Evolutionary conservation across 192 early-diverging fungal species (phyloP).

Genomic region (Coemansia reversa): DNA sequence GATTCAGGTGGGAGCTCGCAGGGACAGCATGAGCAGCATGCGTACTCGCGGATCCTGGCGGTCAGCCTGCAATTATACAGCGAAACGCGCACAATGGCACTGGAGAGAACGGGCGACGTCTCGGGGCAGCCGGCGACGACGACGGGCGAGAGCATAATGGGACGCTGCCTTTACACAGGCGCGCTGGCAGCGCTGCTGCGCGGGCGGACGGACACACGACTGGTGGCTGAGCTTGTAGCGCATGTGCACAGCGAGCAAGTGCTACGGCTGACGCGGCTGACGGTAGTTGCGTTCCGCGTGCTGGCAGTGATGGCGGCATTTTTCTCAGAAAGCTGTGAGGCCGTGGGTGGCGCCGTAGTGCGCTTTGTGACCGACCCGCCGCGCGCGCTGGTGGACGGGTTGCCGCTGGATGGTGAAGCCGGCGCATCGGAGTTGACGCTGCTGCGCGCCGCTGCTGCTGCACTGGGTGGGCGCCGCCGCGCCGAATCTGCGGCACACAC

Average conservation of each 20-base stretch:
- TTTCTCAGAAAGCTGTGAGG: slow-evolving; percentile 24
- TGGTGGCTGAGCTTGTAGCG: slow-evolving; percentile 24
- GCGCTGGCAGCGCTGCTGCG: slow-evolving; percentile 35
- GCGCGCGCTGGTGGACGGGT: slow-evolving; percentile 16
- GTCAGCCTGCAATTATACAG: slow-evolving; percentile 29
- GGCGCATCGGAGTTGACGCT: slow-evolving; percentile 17
- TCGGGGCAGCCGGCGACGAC: slow-evolving; percentile 4
- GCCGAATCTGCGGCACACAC: slow-evolving; percentile 35
- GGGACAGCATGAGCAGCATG: neutral
- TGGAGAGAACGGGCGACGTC: neutral
- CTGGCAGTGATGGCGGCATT: slow-evolving; percentile 27
- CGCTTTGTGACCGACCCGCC: slow-evolving; percentile 37
- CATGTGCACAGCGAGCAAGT: slow-evolving; percentile 27
- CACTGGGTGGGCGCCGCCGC: slow-evolving; percentile 17
- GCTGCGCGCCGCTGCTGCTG: slow-evolving; percentile 30
- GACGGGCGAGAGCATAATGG: slow-evolving; percentile 23
- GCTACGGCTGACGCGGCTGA: slow-evolving; percentile 26
- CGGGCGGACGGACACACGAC: slow-evolving; percentile 15
- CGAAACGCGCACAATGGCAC: slow-evolving; percentile 9
- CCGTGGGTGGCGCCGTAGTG: slow-evolving; percentile 6
- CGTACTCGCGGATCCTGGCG: slow-evolving; percentile 34
- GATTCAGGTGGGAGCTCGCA: neutral
- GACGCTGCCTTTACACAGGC: slow-evolving; percentile 29
- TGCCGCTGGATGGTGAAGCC: slow-evolving; percentile 9
- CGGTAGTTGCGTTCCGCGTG: slow-evolving; percentile 45